A percentile compares a stretch with the other conserved stretches of the same genome.
Evolutionary conservation across 768 basidiomycete genomes (phyloP).

Genomic region (Tricholoma hemisulphureum): DNA sequence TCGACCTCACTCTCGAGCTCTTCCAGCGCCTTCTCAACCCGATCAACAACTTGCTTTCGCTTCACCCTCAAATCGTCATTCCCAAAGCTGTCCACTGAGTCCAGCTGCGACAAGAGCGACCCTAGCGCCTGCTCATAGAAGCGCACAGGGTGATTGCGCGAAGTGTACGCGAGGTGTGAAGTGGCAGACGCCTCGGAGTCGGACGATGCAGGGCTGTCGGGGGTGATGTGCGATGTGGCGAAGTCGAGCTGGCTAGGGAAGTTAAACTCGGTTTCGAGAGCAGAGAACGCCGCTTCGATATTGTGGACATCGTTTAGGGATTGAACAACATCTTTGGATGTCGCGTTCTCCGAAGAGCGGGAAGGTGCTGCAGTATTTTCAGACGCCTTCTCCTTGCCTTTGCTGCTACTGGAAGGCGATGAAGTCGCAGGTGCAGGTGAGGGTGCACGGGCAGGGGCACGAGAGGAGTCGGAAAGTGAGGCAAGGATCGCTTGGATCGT

Average conservation of each 20-base stretch:
- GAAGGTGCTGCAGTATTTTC: slow-evolving; percentile 8
- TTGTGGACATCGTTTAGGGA: slow-evolving; percentile 40
- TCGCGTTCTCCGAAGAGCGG: slow-evolving; percentile 13
- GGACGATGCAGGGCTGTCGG: too few relatives aligned
- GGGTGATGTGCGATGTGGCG: slow-evolving; percentile 31
- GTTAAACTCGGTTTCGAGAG: slow-evolving; percentile 37
- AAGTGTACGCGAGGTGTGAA: slow-evolving; percentile 53
- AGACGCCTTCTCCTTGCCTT: slow-evolving; percentile 39
- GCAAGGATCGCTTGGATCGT: slow-evolving; percentile 40
- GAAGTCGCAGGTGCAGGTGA: slow-evolving; percentile 3
- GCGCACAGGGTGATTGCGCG: slow-evolving; percentile 58
- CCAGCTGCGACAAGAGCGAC: slow-evolving; percentile 53
- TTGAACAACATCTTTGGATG: slow-evolving; percentile 28
- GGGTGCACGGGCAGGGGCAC: slow-evolving; percentile 2
- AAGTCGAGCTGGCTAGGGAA: slow-evolving; percentile 45
- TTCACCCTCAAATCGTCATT: slow-evolving; percentile 48
- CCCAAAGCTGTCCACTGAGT: slow-evolving; percentile 61
- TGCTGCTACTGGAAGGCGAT: slow-evolving; percentile 15
- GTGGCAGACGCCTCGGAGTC: slow-evolving; percentile 20
- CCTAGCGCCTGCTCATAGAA: slow-evolving; percentile 62
- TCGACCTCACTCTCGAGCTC: slow-evolving; percentile 51
- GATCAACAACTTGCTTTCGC: slow-evolving; percentile 54
- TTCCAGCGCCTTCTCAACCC: slow-evolving; percentile 57
- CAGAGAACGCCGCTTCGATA: slow-evolving; percentile 41
- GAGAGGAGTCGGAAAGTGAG: slow-evolving; percentile 26